Base-by-base conservation (phyloP, 176 grass and related monocot species). In the Zea luxurians region DNA sequence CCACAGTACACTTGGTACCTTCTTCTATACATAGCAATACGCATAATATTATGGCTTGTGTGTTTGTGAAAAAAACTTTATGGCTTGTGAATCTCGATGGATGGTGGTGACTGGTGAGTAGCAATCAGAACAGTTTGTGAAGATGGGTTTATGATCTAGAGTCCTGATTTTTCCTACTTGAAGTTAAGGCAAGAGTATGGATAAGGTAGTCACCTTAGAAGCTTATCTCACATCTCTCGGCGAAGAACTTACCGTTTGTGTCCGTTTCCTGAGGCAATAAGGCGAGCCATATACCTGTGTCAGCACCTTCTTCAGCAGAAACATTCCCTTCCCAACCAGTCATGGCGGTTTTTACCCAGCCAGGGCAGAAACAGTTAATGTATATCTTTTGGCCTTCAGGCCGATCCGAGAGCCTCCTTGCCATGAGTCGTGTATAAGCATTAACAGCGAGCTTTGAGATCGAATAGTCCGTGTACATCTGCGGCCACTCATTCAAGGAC, bases 261-360 rank as follows among this genome's bases (percentile, higher is more conserved):
- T 17, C 18, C 81, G 66, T 45, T 52, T 95, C 92, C 6, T 68
- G 64, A 7, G 83, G 75, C 58, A 88, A 70, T 6, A 99, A 68
- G 2, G 89, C 71, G 3, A 88, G 67, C 96, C 90, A 95, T 11
- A 99, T 88, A 40, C 85, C 90, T 67, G 90, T 95, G 61, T 99
- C 90, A 48, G 96, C 88, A 73, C 89, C 96, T 89, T 87, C 92
- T 74, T 93, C 96, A 0, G 90, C 81, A 40, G 87, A 88, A 77
- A 84, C 78, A 61, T 95, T 99, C 73, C 96, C 96, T 90, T 86
- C 96, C 96, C 92, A 99, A 40, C 68, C 66, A 88, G 96, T 99
- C 92, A 99, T 99, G 69, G 83, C 87, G 43, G 96, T 99, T 69
- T 85, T 99, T 43, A 99, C 96, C 90, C 90, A 99, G 6, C 96